A percentile compares a stretch with the other conserved stretches of the same genome.
Evolutionary conservation across 139 green algal species (phyloP).

Genomic region (Nannochloris sp.): DNA sequence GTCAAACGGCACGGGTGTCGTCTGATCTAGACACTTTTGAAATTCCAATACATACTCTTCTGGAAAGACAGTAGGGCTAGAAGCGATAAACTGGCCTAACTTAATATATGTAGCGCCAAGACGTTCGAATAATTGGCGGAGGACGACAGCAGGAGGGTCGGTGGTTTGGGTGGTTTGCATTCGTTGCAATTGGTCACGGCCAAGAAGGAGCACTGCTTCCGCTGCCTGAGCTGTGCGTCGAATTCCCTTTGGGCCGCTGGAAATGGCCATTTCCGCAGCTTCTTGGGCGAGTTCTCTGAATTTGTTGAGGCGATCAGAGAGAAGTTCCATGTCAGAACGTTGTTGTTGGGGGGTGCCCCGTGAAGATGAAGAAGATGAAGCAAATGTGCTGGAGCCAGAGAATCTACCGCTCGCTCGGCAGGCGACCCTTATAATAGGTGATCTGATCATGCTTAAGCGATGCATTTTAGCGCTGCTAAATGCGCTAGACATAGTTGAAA

Average conservation of each 20-base stretch:
- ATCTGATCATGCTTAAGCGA: too few species aligned
- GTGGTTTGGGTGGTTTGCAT: not conserved
- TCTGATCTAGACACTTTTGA: conserved; percentile 91
- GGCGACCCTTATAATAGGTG: too few species aligned
- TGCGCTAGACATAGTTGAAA: too few species aligned
- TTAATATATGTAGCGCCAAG: conserved; percentile 95
- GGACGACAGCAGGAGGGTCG: conserved; percentile 11
- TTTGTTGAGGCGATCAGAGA: conserved; percentile 8
- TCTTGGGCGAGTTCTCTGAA: conserved; percentile 50
- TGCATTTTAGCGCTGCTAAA: too few species aligned
- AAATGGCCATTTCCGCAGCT: conserved; percentile 30
- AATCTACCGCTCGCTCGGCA: too few species aligned
- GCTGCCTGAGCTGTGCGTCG: conserved; percentile 48
- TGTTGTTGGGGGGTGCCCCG: not conserved
- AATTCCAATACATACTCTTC: conserved; percentile 94
- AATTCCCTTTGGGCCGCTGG: conserved; percentile 46
- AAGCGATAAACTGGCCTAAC: conserved; percentile 89
- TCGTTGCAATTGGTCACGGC: conserved; percentile 28
- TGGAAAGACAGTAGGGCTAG: conserved; percentile 87
- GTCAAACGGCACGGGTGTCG: conserved; percentile 68
- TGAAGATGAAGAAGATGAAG: not conserved
- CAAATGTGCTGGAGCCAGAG: not conserved
- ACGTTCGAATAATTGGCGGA: conserved; percentile 88
- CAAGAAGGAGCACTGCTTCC: conserved; percentile 30
- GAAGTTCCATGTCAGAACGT: not conserved